Conservation (phyloP, 2,329 filamentous ascomycete species). For the Microcyclospora tardicrescens region DNA sequence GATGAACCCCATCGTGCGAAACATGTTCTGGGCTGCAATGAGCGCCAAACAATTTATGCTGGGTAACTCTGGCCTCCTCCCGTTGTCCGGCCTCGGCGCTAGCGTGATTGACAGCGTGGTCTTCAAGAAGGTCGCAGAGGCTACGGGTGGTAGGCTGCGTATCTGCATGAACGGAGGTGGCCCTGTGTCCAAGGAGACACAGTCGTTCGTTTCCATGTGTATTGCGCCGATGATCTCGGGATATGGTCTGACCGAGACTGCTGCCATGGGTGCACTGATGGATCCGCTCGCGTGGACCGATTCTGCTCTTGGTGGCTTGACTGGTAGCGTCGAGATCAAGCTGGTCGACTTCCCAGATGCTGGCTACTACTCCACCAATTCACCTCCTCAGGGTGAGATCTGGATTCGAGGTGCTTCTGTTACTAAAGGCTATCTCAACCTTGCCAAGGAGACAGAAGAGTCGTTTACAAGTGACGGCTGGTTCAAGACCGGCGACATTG, state of each 20-base stretch:
- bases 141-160: constrained; percentile 76
- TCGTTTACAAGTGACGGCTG: constrained; percentile 73
- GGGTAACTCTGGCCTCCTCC: constrained; percentile 32
- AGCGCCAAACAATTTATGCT: constrained; percentile 49
- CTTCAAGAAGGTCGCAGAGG: constrained; percentile 82
- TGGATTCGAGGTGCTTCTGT: constrained; percentile 71
- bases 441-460: constrained; percentile 70
- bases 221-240: constrained; percentile 89
- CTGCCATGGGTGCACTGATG: constrained; percentile 58
- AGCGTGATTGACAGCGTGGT: constrained; percentile 66
- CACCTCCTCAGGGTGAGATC: constrained; percentile 81
- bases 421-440: constrained; percentile 66
- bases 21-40: constrained; percentile 63
- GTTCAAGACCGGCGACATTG: constrained; percentile 96
- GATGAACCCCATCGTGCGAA: constrained; percentile 55
- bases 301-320: constrained; percentile 62
- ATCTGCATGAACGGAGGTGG: constrained; percentile 93
- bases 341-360: constrained; percentile 81
- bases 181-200: constrained; percentile 75
- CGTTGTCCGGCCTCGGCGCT: constrained; percentile 39
- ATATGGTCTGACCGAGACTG: constrained; percentile 91
- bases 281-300: constrained; percentile 77
- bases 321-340: constrained; percentile 72
- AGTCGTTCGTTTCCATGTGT: constrained; percentile 80
- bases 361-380: constrained; percentile 64